Percentiles rank a stretch among this genome's conserved stretches.
Conservation (phyloP, 2,329 filamentous ascomycete species). For the Penicillium sp. region DNA sequence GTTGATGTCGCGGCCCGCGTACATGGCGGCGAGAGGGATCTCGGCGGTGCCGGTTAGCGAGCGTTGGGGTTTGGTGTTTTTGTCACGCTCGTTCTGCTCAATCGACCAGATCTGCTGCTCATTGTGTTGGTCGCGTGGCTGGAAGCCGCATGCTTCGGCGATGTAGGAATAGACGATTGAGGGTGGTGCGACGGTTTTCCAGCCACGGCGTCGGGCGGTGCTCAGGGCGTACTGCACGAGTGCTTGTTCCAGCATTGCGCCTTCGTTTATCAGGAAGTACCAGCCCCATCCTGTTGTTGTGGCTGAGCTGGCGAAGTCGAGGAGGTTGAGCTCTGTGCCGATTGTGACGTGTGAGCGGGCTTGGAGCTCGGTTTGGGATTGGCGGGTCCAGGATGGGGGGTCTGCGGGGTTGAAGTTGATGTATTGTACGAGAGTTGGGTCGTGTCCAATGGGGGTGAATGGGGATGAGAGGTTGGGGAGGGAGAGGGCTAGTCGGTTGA, state of each 20-base stretch:
- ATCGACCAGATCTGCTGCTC: conserved; percentile 91
- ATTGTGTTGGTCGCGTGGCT: conserved; percentile 82
- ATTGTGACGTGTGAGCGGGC: conserved; percentile 79
- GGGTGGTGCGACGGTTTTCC: conserved; percentile 78
- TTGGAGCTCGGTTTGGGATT: conserved; percentile 22
- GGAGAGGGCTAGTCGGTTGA: conserved; percentile 70
- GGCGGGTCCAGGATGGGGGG: conserved; percentile 32
- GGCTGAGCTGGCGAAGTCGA: conserved; percentile 81
- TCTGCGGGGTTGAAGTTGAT: conserved; percentile 68
- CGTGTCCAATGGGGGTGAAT: conserved; percentile 68
- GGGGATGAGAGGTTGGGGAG: conserved; percentile 83
- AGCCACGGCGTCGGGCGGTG: conserved; percentile 70
- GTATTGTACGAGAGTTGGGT: conserved; percentile 66
- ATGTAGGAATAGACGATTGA: conserved; percentile 91
- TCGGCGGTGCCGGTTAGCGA: conserved; percentile 87
- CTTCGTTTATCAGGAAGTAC: conserved; percentile 94
- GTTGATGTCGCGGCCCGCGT: conserved; percentile 69
- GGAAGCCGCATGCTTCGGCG: conserved; percentile 86
- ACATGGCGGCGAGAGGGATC: conserved; percentile 89
- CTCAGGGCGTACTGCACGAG: conserved; percentile 81
- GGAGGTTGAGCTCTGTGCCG: conserved; percentile 77
- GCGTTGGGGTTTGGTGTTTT: conserved; percentile 62
- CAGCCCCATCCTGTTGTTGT: conserved; percentile 92
- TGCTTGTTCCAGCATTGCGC: conserved; percentile 89
- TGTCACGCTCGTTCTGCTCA: conserved; percentile 63